Base-by-base conservation (phyloP, 495 filamentous ascomycete genomes). In the Hypoxylon crocopeplum region DNA sequence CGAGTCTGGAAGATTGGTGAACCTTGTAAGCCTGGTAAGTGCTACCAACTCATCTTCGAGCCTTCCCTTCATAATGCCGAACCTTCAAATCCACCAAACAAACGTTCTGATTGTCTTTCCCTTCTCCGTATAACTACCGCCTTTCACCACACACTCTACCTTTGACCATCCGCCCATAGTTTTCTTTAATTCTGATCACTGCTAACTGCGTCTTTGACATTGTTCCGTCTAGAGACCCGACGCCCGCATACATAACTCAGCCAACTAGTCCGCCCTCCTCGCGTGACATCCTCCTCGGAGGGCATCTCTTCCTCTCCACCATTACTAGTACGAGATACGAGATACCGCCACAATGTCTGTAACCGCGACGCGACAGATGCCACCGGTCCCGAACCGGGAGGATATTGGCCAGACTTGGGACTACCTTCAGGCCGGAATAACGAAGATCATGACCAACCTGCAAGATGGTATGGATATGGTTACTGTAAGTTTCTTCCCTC, bases 381-480 rank as follows among this genome's bases (percentile, higher is more conserved):
- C 79, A 22, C 66, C 72, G 49, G 68, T 71, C 12, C 88, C 89
- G 48, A 86, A 88, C 64, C 87, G 87, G 77, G 92, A 96, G 75
- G 91, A 95, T 73, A 81, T 96, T 56, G 82, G 82, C 22, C 85
- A 85, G 73, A 96, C 92, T 73, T 99, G 94, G 94, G 76, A 78
- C 15, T 97, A 93, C 75, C 74, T 99, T 48, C 90, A 98, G 74
- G 76, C 77, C 27, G 93, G 93, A 36, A 89, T 99, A 54, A 84
- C 91, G 53, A 88, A 86, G 69, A 95, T 99, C 62, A 99, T 99
- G 94, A 83, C 80, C 54, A 88, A 93, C 67, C 79, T 98, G 30
- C 89, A 92, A 60, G 88, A 90, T 45, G 94, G 94, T 27, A 86
- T 99, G 72, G 93, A 99, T 66, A 91, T 97, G 86, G 80, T 84